Conservation (phyloP, 1,284 basidiomycete genomes). For the Trametes polyzona region DNA sequence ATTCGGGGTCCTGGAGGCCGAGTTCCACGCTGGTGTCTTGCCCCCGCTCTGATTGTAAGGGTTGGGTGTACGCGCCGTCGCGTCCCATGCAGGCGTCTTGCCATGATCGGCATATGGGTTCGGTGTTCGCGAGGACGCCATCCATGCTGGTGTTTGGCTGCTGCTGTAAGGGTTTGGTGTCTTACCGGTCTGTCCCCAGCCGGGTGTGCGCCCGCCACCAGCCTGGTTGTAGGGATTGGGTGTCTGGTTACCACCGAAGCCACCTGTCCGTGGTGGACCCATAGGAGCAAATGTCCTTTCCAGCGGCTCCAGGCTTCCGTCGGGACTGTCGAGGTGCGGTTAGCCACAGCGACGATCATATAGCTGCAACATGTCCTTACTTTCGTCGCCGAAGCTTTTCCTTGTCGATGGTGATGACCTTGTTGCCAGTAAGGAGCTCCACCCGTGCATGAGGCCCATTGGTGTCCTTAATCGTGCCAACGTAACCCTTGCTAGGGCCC, state of each 20-base stretch:
- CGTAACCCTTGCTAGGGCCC: constrained; percentile 90
- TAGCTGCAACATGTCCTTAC: constrained; percentile 51
- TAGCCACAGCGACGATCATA: neutral
- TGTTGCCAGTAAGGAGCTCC: constrained; percentile 90
- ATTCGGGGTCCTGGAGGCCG: constrained; percentile 68
- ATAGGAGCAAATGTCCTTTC: constrained; percentile 36
- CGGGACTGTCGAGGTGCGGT: constrained; percentile 43
- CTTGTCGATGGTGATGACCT: constrained; percentile 87
- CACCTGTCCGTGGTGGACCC: constrained; percentile 36
- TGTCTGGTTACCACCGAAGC: constrained; percentile 32
- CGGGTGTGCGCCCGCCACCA: constrained; percentile 40
- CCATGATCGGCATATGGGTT: constrained; percentile 69
- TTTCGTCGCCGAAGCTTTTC: constrained; percentile 78
- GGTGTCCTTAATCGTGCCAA: constrained; percentile 94
- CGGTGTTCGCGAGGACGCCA: constrained; percentile 62
- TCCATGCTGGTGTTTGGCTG: constrained; percentile 65
- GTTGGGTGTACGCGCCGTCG: constrained; percentile 61
- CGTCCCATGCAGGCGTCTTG: constrained; percentile 67
- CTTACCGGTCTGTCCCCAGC: constrained; percentile 42
- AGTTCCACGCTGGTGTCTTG: constrained; percentile 63
- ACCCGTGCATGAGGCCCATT: constrained; percentile 89
- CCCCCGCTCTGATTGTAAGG: constrained; percentile 58
- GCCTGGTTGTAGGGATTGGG: constrained; percentile 41
- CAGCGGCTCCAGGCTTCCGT: constrained; percentile 58
- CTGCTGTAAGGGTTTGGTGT: constrained; percentile 75